Conservation (phyloP, 208 protist genomes). For the Trichomonas vaginalis region DNA sequence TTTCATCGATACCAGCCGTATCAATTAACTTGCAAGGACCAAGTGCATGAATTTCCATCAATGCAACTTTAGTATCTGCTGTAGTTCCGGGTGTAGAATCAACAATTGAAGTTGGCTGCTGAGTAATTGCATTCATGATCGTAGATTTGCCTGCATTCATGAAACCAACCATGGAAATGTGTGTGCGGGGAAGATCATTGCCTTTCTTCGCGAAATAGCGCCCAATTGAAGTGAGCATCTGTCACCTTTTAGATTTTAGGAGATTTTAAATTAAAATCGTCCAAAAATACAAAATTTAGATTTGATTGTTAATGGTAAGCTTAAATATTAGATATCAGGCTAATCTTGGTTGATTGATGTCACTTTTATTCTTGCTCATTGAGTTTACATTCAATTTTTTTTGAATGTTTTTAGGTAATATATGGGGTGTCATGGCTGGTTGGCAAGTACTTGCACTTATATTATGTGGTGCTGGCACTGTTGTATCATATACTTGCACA, state of each 20-base stretch:
- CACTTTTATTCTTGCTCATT: no score
- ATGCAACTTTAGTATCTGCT: conserved; percentile 42
- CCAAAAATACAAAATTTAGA: not conserved
- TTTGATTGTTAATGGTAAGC: not conserved
- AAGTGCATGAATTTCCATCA: conserved; percentile 44
- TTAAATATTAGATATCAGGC: not conserved
- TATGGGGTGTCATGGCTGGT: not conserved
- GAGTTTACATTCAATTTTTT: no score
- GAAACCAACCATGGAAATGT: conserved; percentile 35
- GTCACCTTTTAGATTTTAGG: not conserved
- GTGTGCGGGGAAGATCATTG: conserved; percentile 20
- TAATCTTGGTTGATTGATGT: no score
- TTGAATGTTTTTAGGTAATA: not conserved
- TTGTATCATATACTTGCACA: not conserved
- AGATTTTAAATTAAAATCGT: not conserved
- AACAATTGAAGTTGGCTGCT: conserved; percentile 43
- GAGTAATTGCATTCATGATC: conserved; percentile 43
- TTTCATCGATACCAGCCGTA: conserved; percentile 43
- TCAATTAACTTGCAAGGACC: conserved; percentile 45
- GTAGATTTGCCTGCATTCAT: conserved; percentile 49
- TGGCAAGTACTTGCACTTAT: not conserved
- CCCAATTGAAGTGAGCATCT: not conserved
- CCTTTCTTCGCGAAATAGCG: not conserved
- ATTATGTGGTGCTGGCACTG: not conserved
- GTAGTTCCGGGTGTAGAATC: conserved; percentile 44